These are phyloP conservation scores for Cicer arietinum DNA, from an alignment of 306 rosid genomes.

Conservation along the genomic window DNA sequence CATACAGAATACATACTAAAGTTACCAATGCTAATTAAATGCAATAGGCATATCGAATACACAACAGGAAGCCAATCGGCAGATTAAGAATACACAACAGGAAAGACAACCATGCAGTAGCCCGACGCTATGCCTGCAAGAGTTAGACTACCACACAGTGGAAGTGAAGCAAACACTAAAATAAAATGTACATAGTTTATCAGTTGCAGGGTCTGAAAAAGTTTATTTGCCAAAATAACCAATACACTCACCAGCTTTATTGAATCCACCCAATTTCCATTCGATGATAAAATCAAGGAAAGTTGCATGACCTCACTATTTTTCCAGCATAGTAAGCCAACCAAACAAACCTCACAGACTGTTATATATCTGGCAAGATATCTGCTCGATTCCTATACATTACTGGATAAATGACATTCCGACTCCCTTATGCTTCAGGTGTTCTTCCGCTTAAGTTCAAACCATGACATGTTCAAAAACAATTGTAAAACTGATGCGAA, in stretches of 20 bases:
- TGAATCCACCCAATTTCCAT: not conserved
- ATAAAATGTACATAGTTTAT: not conserved
- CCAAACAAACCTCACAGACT: not conserved
- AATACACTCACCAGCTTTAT: slow-evolving; percentile 1
- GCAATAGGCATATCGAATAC: not conserved
- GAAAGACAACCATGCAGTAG: not conserved
- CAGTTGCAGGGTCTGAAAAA: slow-evolving; percentile 8
- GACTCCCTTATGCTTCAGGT: not conserved
- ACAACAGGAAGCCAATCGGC: not conserved
- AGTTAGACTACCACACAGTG: not conserved
- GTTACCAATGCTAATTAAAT: slow-evolving; percentile 4
- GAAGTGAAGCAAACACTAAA: not conserved
- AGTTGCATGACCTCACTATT: not conserved
- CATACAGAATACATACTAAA: slow-evolving; percentile 18
- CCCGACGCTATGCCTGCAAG: not conserved
- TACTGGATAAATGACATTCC: not conserved
- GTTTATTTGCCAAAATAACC: not conserved
- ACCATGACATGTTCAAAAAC: not conserved
- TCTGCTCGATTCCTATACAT: not conserved
- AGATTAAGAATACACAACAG: not conserved
- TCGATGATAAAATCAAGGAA: not conserved
- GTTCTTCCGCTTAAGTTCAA: not conserved
- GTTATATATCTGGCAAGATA: slow-evolving; percentile 3
- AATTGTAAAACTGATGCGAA: not conserved
- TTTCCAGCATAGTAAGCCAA: not conserved